Evolutionary conservation across 306 rosid species (phyloP).

Genomic region (Sesbania bispinosa): DNA sequence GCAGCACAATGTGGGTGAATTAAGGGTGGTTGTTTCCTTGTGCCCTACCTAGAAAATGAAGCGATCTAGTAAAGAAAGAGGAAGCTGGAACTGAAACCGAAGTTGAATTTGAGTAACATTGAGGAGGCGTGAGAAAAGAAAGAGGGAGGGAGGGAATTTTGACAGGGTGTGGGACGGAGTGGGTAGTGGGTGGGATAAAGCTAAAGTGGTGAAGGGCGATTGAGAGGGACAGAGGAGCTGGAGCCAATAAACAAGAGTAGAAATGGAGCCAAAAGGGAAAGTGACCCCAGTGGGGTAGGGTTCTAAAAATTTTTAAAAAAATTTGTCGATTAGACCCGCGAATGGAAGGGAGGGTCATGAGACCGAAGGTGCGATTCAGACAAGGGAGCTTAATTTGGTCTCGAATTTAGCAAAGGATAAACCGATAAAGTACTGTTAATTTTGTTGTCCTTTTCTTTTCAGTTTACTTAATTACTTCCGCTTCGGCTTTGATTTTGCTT

Average conservation of each 20-base stretch:
- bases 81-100: constrained; percentile 15
- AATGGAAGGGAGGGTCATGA: constrained; percentile 4
- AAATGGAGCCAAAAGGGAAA: constrained; percentile 20
- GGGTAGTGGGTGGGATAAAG: constrained; percentile 33
- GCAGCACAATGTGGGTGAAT: not conserved
- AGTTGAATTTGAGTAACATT: constrained; percentile 27
- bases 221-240: constrained; percentile 29
- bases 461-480: too few species aligned
- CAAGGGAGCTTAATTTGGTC: not conserved
- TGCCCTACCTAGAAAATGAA: constrained; percentile 18
- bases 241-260: constrained; percentile 33
- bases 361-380: not conserved
- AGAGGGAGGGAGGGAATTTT: constrained; percentile 28
- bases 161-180: constrained; percentile 20
- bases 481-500: not conserved
- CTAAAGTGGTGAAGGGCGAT: constrained; percentile 14
- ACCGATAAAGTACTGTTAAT: not conserved
- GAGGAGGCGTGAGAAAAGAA: not conserved
- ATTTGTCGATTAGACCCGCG: not conserved
- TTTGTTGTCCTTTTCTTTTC: not conserved
- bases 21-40: not conserved
- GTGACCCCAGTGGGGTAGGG: constrained; percentile 24
- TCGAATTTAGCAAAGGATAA: not conserved
- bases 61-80: constrained; percentile 45
- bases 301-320: constrained; percentile 15